Percentiles rank a stretch among this genome's conserved stretches.
phyloP scores from a whole-genome alignment of 345 rosid genomes.

The Draba incana region DNA sequence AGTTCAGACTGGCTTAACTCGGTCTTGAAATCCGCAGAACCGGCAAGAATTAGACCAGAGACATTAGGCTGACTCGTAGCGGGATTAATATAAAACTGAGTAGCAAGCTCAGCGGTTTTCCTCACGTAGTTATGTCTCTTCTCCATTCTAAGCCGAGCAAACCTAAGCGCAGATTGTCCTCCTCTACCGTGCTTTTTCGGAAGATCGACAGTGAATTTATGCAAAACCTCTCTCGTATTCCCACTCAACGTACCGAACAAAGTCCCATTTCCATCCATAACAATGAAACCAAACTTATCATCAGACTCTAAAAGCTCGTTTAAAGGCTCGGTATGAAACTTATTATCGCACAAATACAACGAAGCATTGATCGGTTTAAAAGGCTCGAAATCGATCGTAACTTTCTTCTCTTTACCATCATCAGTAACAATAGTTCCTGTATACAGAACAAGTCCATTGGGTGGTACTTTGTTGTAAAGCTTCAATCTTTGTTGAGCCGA shows the following conservation, averaged over 20 bases:
- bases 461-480: constrained; percentile 82
- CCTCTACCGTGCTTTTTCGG: constrained; percentile 97
- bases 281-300: constrained; percentile 91
- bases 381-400: constrained; percentile 90
- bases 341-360: constrained; percentile 81
- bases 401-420: constrained; percentile 95
- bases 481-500: constrained; percentile 93
- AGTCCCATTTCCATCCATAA: constrained; percentile 94
- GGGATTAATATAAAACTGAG: constrained; percentile 83
- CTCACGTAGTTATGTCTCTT: constrained; percentile 90
- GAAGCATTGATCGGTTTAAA: constrained; percentile 91
- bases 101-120: constrained; percentile 94
- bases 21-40: constrained; percentile 97
- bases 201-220: constrained; percentile 78
- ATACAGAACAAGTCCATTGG: constrained; percentile 85
- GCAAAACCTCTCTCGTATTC: constrained; percentile 85
- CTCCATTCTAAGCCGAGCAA: constrained; percentile 95
- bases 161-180: constrained; percentile 90
- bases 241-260: constrained; percentile 91
- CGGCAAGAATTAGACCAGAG: constrained; percentile 87
- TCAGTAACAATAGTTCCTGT: constrained; percentile 82
- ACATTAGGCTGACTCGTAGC: constrained; percentile 94
- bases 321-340: constrained; percentile 85
- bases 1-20: constrained; percentile 93
- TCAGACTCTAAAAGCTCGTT: constrained; percentile 87